phyloP scores from a whole-genome alignment of 352 stramenopile species.

The Thraustochytrium sp. region DNA sequence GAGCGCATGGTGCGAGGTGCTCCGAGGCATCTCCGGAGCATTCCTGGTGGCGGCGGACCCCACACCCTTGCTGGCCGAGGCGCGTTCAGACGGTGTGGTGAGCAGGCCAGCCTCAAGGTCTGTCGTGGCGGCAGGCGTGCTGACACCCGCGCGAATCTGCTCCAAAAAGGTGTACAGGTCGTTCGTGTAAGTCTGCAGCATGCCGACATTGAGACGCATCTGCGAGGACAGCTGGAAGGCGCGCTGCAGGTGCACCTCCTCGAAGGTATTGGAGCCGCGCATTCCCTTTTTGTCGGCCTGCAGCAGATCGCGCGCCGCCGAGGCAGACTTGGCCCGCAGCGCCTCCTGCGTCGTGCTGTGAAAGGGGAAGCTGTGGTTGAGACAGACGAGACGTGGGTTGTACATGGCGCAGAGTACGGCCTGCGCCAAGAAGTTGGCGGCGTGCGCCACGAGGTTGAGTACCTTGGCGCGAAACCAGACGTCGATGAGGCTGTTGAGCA shows the following conservation, averaged over 20 bases:
- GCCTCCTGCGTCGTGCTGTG: neutral
- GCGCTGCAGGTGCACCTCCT: constrained; percentile 14
- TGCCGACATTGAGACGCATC: constrained; percentile 15
- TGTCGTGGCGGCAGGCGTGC: no score
- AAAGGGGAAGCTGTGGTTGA: constrained; percentile 24
- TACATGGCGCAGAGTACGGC: constrained; percentile 14
- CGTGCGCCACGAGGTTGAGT: neutral
- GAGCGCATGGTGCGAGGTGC: no score
- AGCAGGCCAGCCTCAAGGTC: no score
- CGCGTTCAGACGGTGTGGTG: no score
- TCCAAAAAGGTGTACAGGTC: constrained; percentile 33
- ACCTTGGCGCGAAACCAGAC: constrained; percentile 46
- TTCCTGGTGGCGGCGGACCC: no score
- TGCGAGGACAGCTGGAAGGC: constrained; percentile 33
- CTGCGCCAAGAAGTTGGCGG: constrained; percentile 7
- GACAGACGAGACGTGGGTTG: neutral
- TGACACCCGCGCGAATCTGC: neutral
- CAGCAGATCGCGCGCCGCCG: no score
- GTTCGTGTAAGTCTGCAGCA: constrained; percentile 34
- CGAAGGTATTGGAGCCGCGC: constrained; percentile 11
- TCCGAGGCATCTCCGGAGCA: no score
- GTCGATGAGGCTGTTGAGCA: constrained; percentile 15
- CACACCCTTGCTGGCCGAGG: no score
- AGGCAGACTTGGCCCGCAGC: neutral
- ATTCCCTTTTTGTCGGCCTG: neutral